A percentile compares a stretch with the other conserved stretches of the same genome.
phyloP scores from a whole-genome alignment of 1,139 yeast genomes.

The Meyerozyma sp. region DNA sequence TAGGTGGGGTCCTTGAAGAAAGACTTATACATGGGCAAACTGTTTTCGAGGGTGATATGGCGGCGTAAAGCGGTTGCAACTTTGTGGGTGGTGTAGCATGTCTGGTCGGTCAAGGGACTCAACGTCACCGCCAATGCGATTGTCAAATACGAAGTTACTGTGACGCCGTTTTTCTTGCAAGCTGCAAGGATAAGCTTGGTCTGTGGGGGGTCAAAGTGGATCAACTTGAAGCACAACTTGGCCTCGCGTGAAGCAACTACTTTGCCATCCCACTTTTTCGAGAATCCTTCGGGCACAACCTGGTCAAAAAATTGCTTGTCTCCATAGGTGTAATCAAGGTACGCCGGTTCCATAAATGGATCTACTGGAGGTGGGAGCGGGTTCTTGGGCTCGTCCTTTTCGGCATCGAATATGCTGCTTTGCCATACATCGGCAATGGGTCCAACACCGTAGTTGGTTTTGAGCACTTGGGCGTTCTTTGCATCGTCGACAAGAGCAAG shows the following conservation, averaged over 20 bases:
- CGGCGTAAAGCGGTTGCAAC: slow-evolving; percentile 35
- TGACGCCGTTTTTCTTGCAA: slow-evolving; percentile 27
- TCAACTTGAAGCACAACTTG: slow-evolving; percentile 24
- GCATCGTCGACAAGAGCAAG: slow-evolving; percentile 17
- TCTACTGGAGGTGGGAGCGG: slow-evolving; percentile 35
- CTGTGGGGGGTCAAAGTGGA: slow-evolving; percentile 24
- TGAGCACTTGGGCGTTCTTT: slow-evolving; percentile 6
- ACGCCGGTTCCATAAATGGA: slow-evolving; percentile 11
- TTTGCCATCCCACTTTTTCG: slow-evolving; percentile 31
- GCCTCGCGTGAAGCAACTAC: slow-evolving; percentile 16
- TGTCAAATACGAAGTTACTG: slow-evolving; percentile 32
- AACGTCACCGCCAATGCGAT: slow-evolving; percentile 22
- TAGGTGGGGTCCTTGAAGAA: slow-evolving; percentile 15
- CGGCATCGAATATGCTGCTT: slow-evolving; percentile 15
- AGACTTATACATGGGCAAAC: slow-evolving; percentile 14
- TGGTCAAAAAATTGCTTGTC: slow-evolving; percentile 22
- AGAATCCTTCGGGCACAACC: slow-evolving; percentile 16
- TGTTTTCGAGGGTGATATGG: slow-evolving; percentile 14
- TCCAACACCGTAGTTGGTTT: slow-evolving; percentile 10
- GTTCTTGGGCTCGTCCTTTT: slow-evolving; percentile 14
- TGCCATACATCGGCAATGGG: slow-evolving; percentile 6
- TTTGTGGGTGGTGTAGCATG: slow-evolving; percentile 19
- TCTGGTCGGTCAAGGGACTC: slow-evolving; percentile 22
- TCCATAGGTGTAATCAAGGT: slow-evolving; percentile 20
- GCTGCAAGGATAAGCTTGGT: slow-evolving; percentile 18